These are phyloP conservation scores for Cucurbita moschata DNA, from an alignment of 306 rosid genomes.

Conservation along the genomic window DNA sequence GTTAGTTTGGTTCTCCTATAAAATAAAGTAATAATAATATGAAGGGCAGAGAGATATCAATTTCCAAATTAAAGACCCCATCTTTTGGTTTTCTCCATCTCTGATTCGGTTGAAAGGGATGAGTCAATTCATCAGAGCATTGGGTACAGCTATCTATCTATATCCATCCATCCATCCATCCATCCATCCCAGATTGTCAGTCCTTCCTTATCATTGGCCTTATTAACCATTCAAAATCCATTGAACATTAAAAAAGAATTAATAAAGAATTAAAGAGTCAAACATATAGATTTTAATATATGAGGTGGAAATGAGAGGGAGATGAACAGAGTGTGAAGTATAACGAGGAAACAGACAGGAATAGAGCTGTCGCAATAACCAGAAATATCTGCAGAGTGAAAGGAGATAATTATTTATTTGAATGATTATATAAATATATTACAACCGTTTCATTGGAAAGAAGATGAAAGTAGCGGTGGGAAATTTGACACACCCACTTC, in stretches of 20 bases:
- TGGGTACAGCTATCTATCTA: background rate
- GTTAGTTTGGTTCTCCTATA: too few relatives aligned
- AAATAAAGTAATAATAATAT: background rate
- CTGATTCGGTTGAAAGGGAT: background rate
- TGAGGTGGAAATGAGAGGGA: background rate
- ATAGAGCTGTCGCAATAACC: background rate
- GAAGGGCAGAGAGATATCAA: background rate
- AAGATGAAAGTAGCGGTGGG: background rate
- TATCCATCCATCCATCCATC: too few relatives aligned
- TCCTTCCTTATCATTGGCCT: background rate
- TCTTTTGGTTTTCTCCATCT: background rate
- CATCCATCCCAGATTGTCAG: background rate
- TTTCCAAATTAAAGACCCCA: background rate
- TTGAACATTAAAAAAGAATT: too few relatives aligned
- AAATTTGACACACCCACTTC: background rate
- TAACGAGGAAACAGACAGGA: background rate
- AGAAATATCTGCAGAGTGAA: background rate
- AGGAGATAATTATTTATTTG: too few relatives aligned
- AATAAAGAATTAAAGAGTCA: too few relatives aligned
- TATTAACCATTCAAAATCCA: too few relatives aligned
- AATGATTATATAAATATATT: too few relatives aligned
- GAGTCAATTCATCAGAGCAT: background rate
- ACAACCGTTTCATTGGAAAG: background rate
- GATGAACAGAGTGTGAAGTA: background rate
- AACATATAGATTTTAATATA: too few relatives aligned